These are phyloP conservation scores for Colletotrichum coccodes DNA, from an alignment of 2,329 filamentous ascomycete species.

Conservation along the genomic window DNA sequence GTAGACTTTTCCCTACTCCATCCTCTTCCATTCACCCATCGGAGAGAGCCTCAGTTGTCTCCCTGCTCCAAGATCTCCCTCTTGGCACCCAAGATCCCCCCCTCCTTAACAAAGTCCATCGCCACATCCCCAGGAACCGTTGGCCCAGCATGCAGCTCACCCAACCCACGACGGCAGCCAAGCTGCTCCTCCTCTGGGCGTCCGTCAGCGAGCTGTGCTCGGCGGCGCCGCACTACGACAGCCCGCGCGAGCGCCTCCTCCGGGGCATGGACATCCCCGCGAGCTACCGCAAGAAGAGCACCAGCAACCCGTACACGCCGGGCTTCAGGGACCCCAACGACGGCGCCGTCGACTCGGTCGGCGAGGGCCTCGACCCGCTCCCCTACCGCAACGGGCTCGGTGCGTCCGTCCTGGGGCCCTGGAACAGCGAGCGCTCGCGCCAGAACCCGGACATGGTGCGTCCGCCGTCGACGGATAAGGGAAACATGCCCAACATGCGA, in stretches of 20 bases:
- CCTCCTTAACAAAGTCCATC: neutral
- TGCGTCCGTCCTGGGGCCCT: slow-evolving; percentile 74
- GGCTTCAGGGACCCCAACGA: slow-evolving; percentile 71
- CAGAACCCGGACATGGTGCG: slow-evolving; percentile 79
- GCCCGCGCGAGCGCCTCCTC: slow-evolving; percentile 64
- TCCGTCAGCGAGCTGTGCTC: slow-evolving; percentile 21
- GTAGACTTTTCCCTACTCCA: neutral
- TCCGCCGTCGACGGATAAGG: slow-evolving; percentile 78
- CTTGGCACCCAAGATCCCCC: neutral
- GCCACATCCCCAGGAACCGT: neutral
- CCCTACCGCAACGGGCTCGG: slow-evolving; percentile 74
- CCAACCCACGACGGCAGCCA: slow-evolving; percentile 27
- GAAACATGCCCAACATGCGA: slow-evolving; percentile 75
- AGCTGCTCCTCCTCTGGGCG: slow-evolving; percentile 27
- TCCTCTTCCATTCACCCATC: neutral
- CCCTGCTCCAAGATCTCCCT: neutral
- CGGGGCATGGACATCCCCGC: slow-evolving; percentile 58
- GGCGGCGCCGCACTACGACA: slow-evolving; percentile 50
- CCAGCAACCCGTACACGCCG: slow-evolving; percentile 66
- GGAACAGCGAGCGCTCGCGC: slow-evolving; percentile 73
- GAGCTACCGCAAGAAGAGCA: slow-evolving; percentile 49
- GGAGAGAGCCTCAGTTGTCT: neutral
- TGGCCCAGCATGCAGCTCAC: slow-evolving; percentile 28
- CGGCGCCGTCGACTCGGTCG: slow-evolving; percentile 68
- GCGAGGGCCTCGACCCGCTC: slow-evolving; percentile 69